A percentile compares a stretch with the other conserved stretches of the same genome.
Conservation (phyloP, 257 asterid species). For the Fraxinus americana region DNA sequence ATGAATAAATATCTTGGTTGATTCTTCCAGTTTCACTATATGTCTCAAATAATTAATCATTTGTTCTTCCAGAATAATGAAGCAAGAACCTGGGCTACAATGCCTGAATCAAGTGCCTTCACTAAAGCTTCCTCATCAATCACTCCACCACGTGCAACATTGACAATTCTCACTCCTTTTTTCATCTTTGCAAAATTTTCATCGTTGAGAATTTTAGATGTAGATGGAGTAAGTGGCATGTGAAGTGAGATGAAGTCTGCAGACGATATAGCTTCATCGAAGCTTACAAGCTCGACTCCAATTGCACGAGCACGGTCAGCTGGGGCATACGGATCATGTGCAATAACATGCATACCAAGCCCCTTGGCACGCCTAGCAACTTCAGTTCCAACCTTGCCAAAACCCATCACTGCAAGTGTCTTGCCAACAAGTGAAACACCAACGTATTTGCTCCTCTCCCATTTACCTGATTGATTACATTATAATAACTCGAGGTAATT, state of each 20-base stretch:
- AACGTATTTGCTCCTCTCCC: constrained; percentile 70
- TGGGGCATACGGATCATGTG: constrained; percentile 75
- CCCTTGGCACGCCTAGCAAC: constrained; percentile 86
- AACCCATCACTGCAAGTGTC: constrained; percentile 73
- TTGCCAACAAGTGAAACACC: constrained; percentile 79
- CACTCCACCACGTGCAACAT: constrained; percentile 84
- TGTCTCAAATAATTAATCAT: not conserved
- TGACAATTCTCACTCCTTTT: constrained; percentile 66
- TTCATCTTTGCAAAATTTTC: constrained; percentile 76
- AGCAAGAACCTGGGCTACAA: constrained; percentile 66
- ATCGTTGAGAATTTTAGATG: constrained; percentile 59
- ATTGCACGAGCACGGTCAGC: constrained; percentile 82
- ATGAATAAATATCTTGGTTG: not conserved
- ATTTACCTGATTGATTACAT: too few relatives aligned
- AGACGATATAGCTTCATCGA: constrained; percentile 57
- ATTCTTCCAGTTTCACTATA: not conserved
- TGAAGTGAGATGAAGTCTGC: constrained; percentile 77
- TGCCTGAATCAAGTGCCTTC: constrained; percentile 72
- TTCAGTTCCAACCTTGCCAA: constrained; percentile 78
- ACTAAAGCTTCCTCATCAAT: constrained; percentile 79
- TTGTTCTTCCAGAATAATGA: not conserved
- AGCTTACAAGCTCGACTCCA: constrained; percentile 74
- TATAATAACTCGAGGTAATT: too few relatives aligned
- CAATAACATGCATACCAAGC: constrained; percentile 75
- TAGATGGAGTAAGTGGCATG: constrained; percentile 75